Evolutionary conservation across 2,329 filamentous ascomycete genomes (phyloP), one percentile per base, ranked within the genome.

Genomic region (Polychaeton citri): DNA sequence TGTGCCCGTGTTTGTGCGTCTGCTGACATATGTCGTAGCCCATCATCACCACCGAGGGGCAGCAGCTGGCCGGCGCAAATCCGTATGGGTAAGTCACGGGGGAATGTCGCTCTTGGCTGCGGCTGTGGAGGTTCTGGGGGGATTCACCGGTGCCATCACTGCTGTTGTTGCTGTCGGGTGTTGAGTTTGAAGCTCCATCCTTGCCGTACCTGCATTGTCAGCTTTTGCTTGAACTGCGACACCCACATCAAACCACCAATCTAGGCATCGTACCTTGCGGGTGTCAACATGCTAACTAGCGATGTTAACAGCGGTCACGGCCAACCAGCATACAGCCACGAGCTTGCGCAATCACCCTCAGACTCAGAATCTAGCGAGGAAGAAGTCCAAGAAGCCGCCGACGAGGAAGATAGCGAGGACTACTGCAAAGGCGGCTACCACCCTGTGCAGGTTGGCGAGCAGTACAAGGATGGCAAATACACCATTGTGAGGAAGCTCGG

Each of bases 361-460:
- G 54, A 50, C 30, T 54, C 51, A 39, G 52, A 54, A 37, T 74
- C 77, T 38, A 83, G 79, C 41, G 82, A 82, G 32, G 87, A 94
- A 58, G 65, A 63, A 42, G 72, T 75, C 49, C 76, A 81, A 60
- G 87, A 95, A 53, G 93, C 88, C 26, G 88, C 87, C 55, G 90
- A 96, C 58, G 90, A 98, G 65, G 90, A 98, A 64, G 90, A 98
- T 62, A 94, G 85, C 33, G 88, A 96, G 63, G 90, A 98, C 62
- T 98, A 98, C 68, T 95, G 88, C 74, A 96, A 96, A 65, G 90
- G 90, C 53, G 90, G 90, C 42, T 98, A 96, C 62, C 90, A 98
- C 57, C 90, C 90, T 2, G 90, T 98, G 34, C 73, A 77, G 51
- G 81, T 96, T 41, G 90, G 90, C 51, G 90, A 98, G 65, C 81